Conservation (phyloP, 2,329 filamentous ascomycete genomes). For the Albifimbria verrucaria region DNA sequence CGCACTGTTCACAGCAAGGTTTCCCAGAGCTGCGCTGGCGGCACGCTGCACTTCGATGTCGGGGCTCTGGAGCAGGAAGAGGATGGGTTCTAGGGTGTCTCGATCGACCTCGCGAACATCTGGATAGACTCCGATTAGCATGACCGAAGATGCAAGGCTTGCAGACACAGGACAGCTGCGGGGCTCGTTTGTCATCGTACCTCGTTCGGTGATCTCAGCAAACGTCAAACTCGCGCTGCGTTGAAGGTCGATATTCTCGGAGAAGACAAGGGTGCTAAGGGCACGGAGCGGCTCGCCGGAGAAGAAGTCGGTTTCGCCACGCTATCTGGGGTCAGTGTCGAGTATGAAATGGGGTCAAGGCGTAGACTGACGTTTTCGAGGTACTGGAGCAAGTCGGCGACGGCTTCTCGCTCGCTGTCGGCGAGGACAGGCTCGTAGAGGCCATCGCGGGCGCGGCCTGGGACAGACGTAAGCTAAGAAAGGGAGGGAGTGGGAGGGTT, state of each 20-base stretch:
- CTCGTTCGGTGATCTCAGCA: conserved; percentile 97
- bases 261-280: conserved; percentile 93
- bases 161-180: conserved; percentile 1
- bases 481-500: conserved; percentile 4
- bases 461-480: conserved; percentile 23
- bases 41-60: conserved; percentile 97
- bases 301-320: conserved; percentile 97
- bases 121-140: conserved; percentile 33
- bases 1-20: conserved; percentile 95
- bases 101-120: conserved; percentile 96
- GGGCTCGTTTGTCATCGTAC: conserved; percentile 47
- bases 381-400: conserved; percentile 91
- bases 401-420: conserved; percentile 94
- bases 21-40: conserved; percentile 91
- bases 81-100: conserved; percentile 91
- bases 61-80: conserved; percentile 89
- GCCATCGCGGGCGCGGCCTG: conserved; percentile 75
- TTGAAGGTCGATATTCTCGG: conserved; percentile 97
- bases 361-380: conserved; percentile 78
- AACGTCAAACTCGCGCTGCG: conserved; percentile 97
- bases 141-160: background rate
- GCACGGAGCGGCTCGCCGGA: conserved; percentile 90
- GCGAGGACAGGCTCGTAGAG: conserved; percentile 85
- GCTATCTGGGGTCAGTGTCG: conserved; percentile 52
- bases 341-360: background rate